Evolutionary conservation across 768 basidiomycete genomes (phyloP).

Genomic region (Agrocybe praecox): DNA sequence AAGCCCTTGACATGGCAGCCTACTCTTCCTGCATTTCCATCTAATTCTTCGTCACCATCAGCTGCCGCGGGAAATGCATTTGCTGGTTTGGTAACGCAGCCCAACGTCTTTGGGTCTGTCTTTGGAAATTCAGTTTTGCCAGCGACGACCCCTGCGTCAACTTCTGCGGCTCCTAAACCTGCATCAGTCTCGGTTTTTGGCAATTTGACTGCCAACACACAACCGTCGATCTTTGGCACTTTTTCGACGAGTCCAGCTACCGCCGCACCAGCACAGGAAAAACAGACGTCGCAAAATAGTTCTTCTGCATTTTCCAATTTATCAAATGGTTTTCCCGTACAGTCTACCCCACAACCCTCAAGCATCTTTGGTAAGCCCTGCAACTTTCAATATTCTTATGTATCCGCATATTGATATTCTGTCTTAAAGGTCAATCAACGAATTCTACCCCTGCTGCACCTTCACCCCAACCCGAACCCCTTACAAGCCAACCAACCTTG

Average conservation of each 20-base stretch:
- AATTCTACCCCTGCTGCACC: neutral
- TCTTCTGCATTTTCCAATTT: neutral
- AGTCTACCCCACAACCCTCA: neutral
- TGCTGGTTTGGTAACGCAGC: slow-evolving; percentile 36
- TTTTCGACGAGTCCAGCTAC: slow-evolving; percentile 8
- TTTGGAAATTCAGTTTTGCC: slow-evolving; percentile 20
- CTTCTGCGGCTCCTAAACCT: slow-evolving; percentile 17
- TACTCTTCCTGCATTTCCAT: slow-evolving; percentile 1
- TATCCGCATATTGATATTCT: neutral
- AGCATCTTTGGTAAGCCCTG: slow-evolving; percentile 1
- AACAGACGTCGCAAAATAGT: neutral
- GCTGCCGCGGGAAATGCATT: slow-evolving; percentile 37
- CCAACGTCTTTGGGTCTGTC: slow-evolving; percentile 36
- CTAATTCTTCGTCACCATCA: slow-evolving; percentile 17
- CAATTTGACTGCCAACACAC: neutral
- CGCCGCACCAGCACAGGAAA: neutral
- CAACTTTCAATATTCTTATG: neutral
- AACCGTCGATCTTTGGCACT: slow-evolving; percentile 3
- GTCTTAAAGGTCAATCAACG: neutral
- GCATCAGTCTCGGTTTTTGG: slow-evolving; percentile 16
- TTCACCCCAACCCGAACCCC: neutral
- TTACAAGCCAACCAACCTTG: neutral
- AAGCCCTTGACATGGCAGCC: neutral
- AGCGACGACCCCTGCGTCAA: too few species aligned
- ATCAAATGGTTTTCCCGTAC: neutral